Evolutionary conservation across 1,139 yeast species (phyloP).

Genomic region (Pichia sp.): DNA sequence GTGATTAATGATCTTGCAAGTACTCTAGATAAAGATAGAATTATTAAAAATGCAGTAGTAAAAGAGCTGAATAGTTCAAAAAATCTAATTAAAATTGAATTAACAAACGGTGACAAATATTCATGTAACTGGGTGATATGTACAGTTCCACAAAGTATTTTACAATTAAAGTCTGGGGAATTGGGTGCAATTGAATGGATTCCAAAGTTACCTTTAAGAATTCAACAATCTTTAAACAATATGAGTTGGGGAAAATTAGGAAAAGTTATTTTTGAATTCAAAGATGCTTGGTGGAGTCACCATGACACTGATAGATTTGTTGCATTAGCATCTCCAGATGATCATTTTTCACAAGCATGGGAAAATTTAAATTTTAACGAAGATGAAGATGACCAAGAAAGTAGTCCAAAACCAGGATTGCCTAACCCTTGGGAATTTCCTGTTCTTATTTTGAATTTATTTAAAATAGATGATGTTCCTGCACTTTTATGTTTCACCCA

Average conservation of each 20-base stretch:
- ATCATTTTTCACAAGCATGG: slow-evolving; percentile 5
- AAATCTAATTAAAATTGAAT: slow-evolving; percentile 20
- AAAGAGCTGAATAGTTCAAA: slow-evolving; percentile 31
- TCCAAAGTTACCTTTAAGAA: slow-evolving; percentile 48
- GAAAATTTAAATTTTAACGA: not conserved
- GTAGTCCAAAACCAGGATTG: slow-evolving; percentile 24
- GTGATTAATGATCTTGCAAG: slow-evolving; percentile 41
- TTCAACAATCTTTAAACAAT: slow-evolving; percentile 40
- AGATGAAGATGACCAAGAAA: slow-evolving; percentile 1
- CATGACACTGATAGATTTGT: slow-evolving; percentile 44
- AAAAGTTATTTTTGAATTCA: slow-evolving; percentile 70
- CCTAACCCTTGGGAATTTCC: slow-evolving; percentile 46
- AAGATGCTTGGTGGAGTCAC: slow-evolving; percentile 55
- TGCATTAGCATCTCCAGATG: slow-evolving; percentile 37
- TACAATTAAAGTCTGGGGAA: slow-evolving; percentile 33
- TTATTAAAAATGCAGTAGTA: slow-evolving; percentile 46
- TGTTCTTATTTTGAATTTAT: slow-evolving; percentile 41
- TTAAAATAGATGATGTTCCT: slow-evolving; percentile 36
- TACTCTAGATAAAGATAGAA: slow-evolving; percentile 35
- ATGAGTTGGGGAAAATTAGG: slow-evolving; percentile 72
- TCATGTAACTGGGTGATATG: slow-evolving; percentile 53
- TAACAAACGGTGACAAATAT: slow-evolving; percentile 28
- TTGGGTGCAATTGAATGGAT: slow-evolving; percentile 48
- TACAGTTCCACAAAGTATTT: slow-evolving; percentile 70
- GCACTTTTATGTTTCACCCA: slow-evolving; percentile 60